A percentile compares a stretch with the other conserved stretches of the same genome.
These are phyloP conservation scores for Mucor piriformis DNA, from an alignment of 371 early-diverging fungal genomes.

Conservation along the genomic window DNA sequence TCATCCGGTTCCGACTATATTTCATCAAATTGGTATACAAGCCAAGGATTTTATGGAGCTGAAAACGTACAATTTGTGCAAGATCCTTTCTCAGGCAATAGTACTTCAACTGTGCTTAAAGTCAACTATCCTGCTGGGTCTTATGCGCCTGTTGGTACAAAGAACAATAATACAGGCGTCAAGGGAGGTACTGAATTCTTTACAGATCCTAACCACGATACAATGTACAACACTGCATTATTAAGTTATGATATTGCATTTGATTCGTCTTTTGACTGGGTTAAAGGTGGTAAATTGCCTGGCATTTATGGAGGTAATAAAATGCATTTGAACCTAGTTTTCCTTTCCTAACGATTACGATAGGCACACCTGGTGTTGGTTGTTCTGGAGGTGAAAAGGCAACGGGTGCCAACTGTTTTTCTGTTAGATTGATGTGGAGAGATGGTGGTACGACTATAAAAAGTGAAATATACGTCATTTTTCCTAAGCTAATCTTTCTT, in stretches of 20 bases:
- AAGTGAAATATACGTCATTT: not conserved
- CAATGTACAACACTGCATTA: slow-evolving; percentile 42
- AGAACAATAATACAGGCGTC: slow-evolving; percentile 31
- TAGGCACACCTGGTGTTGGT: slow-evolving; percentile 32
- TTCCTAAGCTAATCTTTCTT: not conserved
- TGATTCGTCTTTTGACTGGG: slow-evolving; percentile 56
- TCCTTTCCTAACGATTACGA: not conserved
- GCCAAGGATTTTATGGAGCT: slow-evolving; percentile 14
- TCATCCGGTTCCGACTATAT: slow-evolving; percentile 17
- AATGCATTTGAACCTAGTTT: not conserved
- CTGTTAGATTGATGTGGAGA: slow-evolving; percentile 55
- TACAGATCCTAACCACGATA: slow-evolving; percentile 41
- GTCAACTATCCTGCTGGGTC: slow-evolving; percentile 26
- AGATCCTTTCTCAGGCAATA: slow-evolving; percentile 16
- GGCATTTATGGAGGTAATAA: slow-evolving; percentile 49
- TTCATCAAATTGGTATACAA: slow-evolving; percentile 16
- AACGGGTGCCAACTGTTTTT: slow-evolving; percentile 43
- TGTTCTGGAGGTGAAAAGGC: slow-evolving; percentile 52
- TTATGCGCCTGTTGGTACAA: slow-evolving; percentile 32
- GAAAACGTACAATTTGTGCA: slow-evolving; percentile 10
- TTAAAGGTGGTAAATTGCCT: slow-evolving; percentile 60
- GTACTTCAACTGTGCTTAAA: slow-evolving; percentile 7
- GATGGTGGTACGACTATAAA: slow-evolving; percentile 31
- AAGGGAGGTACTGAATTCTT: slow-evolving; percentile 55
- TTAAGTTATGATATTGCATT: slow-evolving; percentile 61